Evolutionary conservation across 2,329 filamentous ascomycete species (phyloP), one percentile per base, ranked within the genome.

Genomic region (Hypoxylon sp.): DNA sequence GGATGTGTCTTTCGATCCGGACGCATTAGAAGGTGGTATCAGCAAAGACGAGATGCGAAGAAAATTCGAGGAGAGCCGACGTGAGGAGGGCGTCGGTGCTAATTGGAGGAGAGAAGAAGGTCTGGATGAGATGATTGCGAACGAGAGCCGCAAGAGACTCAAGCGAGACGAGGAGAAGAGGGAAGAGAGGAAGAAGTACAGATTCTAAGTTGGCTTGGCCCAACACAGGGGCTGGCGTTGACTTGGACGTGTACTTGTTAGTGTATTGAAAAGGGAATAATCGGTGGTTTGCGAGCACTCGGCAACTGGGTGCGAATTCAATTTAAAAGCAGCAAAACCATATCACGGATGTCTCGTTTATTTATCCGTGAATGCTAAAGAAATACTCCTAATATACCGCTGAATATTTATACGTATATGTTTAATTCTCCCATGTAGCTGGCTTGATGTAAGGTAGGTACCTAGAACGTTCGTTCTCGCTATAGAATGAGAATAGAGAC

Each of bases 41-140:
- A 92, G 88, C 81, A 97, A 95, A 80, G 95, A 97, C 27, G 92
- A 95, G 74, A 80, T 99, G 75, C 88, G 88, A 79, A 90, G 88
- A 76, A 88, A 91, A 77, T 99, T 97, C 76, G 95, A 98, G 65
- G 89, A 83, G 85, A 91, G 84, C 78, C 88, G 81, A 77, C 85
- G 83, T 65, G 87, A 91, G 71, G 91, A 92, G 78, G 89, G 90
- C 17, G 79, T 87, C 25, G 90, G 91, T 37, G 88, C 89, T 22
- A 87, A 90, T 75, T 94, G 91, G 88, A 88, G 89, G 64, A 85
- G 87, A 81, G 93, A 97, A 79, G 95, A 98, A 74, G 95, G 98
- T 78, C 82, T 99, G 63, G 95, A 91, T 75, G 93, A 97, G 76
- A 97, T 99, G 93, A 98, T 99, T 83, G 94, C 94, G 11, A 91